Evolutionary conservation across 495 filamentous ascomycete species (phyloP).

Genomic region (Xanthoparmelia taractica): DNA sequence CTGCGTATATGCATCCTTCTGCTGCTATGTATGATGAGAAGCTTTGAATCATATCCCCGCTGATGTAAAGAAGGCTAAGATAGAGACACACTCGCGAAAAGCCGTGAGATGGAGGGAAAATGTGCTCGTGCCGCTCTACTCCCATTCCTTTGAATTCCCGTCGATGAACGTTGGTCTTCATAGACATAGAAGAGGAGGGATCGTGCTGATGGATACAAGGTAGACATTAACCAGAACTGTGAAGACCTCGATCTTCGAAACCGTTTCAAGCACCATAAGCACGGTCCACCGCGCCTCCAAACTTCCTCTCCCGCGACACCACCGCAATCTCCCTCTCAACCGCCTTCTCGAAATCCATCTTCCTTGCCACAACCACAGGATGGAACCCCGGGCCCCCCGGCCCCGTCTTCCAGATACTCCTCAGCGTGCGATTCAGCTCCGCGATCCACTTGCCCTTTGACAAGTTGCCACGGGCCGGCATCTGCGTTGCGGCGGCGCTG

Average conservation of each 20-base stretch:
- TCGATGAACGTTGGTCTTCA: too few relatives aligned
- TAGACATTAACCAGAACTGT: background rate
- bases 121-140: too few relatives aligned
- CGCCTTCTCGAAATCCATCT: conserved; percentile 8
- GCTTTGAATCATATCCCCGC: too few relatives aligned
- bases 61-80: too few relatives aligned
- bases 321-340: conserved; percentile 1
- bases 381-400: background rate
- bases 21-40: too few relatives aligned
- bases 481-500: background rate
- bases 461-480: conserved; percentile 5
- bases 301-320: background rate
- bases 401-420: background rate
- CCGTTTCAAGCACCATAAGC: background rate
- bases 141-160: too few relatives aligned
- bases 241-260: background rate
- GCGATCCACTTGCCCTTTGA: conserved; percentile 3
- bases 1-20: too few relatives aligned
- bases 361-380: background rate
- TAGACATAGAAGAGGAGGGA: too few relatives aligned
- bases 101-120: too few relatives aligned
- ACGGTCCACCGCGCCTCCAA: background rate
- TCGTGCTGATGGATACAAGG: background rate
- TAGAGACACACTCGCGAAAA: too few relatives aligned
- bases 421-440: background rate